These are phyloP conservation scores for Phytophthora kernoviae DNA, from an alignment of 352 stramenopile genomes.

Conservation along the genomic window DNA sequence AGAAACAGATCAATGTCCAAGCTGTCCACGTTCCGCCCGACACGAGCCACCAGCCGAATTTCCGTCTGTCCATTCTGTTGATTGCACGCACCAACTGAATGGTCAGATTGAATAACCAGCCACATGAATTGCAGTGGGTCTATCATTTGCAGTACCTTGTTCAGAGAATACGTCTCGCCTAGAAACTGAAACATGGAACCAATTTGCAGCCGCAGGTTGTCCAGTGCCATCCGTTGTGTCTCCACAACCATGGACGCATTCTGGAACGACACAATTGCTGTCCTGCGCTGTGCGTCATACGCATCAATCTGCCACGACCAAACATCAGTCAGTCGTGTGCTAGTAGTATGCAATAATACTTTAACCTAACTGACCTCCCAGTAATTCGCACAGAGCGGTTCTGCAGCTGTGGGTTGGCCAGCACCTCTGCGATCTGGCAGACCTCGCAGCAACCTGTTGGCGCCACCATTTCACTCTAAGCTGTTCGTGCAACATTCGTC, in stretches of 20 bases:
- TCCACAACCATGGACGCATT: conserved; percentile 64
- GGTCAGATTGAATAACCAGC: conserved; percentile 1
- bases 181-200: conserved; percentile 88
- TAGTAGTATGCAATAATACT: neutral
- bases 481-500: conserved; percentile 29
- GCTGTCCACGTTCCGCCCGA: conserved; percentile 79
- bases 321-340: neutral
- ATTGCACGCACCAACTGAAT: neutral
- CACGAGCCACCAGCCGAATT: conserved; percentile 67
- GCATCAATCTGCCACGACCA: conserved; percentile 42
- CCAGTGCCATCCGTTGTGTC: conserved; percentile 57
- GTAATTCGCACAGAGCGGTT: conserved; percentile 82
- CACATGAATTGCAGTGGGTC: too few species aligned
- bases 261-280: conserved; percentile 71
- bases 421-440: conserved; percentile 80
- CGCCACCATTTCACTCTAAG: conserved; percentile 16
- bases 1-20: conserved; percentile 85
- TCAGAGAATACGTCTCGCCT: conserved; percentile 62
- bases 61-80: conserved; percentile 29
- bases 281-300: conserved; percentile 57
- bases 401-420: conserved; percentile 64
- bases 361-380: conserved; percentile 35
- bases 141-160: conserved; percentile 21
- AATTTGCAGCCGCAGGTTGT: conserved; percentile 58
- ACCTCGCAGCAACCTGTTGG: conserved; percentile 64